Evolutionary conservation across 2,329 filamentous ascomycete species (phyloP).

Genomic region (Cytospora leucostoma): DNA sequence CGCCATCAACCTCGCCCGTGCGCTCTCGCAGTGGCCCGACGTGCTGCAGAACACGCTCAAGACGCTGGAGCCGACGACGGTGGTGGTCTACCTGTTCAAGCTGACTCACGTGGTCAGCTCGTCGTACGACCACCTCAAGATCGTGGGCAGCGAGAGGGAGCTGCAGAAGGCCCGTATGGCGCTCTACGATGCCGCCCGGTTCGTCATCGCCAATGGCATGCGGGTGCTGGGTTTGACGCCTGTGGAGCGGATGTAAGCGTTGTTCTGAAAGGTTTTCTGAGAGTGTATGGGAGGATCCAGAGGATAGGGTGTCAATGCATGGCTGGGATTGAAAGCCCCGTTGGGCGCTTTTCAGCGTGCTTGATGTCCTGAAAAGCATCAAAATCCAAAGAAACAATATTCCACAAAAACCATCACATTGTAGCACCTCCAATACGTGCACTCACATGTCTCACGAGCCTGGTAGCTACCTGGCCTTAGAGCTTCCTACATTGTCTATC

Average conservation of each 20-base stretch:
- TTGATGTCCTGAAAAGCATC: neutral
- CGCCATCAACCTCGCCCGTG: slow-evolving; percentile 71
- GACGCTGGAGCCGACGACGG: slow-evolving; percentile 68
- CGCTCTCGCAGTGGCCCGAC: slow-evolving; percentile 83
- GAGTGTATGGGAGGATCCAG: neutral
- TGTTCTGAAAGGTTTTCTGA: neutral
- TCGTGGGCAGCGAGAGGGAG: slow-evolving; percentile 76
- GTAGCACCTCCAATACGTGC: neutral
- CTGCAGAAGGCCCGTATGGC: slow-evolving; percentile 73
- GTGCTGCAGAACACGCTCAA: slow-evolving; percentile 81
- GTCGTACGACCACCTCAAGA: slow-evolving; percentile 79
- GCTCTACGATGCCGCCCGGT: slow-evolving; percentile 73
- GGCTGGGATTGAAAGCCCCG: neutral
- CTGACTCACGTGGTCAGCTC: slow-evolving; percentile 80
- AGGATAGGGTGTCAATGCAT: neutral
- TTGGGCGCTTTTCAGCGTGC: neutral
- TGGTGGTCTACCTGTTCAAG: slow-evolving; percentile 72
- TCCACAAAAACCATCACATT: neutral
- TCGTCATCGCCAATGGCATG: slow-evolving; percentile 83
- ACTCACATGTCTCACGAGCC: neutral
- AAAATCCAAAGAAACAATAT: neutral
- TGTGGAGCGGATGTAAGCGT: slow-evolving; percentile 58
- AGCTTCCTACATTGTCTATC: neutral
- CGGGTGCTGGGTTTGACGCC: slow-evolving; percentile 74
- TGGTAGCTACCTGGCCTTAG: neutral